Conservation (phyloP, 441 rosid genomes). For the Macaranga tanarius region DNA sequence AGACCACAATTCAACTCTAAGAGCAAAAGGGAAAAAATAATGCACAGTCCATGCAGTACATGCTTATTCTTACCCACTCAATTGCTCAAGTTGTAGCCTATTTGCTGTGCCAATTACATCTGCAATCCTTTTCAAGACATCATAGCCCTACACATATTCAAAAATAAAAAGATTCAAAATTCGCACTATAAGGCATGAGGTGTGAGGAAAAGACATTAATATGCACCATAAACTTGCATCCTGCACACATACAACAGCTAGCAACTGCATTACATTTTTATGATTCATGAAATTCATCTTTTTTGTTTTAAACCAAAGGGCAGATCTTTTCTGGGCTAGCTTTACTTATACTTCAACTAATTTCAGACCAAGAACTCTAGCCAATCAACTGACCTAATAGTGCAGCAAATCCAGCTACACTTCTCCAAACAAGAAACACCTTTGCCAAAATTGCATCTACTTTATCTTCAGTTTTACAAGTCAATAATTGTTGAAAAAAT, state of each 20-base stretch:
- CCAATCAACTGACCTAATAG: neutral
- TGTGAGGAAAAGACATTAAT: slow-evolving; percentile 15
- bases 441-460: no score
- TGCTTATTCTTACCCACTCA: slow-evolving; percentile 63
- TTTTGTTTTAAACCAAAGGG: neutral
- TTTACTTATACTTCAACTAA: no score
- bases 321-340: neutral
- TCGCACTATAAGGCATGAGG: no score
- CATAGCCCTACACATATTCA: slow-evolving; percentile 63
- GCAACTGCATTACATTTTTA: neutral
- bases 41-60: no score
- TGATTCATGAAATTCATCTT: neutral
- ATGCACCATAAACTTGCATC: slow-evolving; percentile 10
- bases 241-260: slow-evolving; percentile 1
- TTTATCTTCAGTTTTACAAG: no score
- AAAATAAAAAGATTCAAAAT: slow-evolving; percentile 15
- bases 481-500: no score
- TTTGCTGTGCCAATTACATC: slow-evolving; percentile 50
- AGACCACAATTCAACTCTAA: slow-evolving; percentile 11
- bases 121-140: slow-evolving; percentile 73
- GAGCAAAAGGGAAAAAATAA: neutral
- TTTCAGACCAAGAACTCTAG: neutral
- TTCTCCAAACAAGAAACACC: no score
- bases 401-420: no score
- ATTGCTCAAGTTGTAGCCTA: slow-evolving; percentile 58